A percentile compares a stretch with the other conserved stretches of the same genome.
Conservation (phyloP, 1,284 basidiomycete species). For the Ceratobasidium theobromae region DNA sequence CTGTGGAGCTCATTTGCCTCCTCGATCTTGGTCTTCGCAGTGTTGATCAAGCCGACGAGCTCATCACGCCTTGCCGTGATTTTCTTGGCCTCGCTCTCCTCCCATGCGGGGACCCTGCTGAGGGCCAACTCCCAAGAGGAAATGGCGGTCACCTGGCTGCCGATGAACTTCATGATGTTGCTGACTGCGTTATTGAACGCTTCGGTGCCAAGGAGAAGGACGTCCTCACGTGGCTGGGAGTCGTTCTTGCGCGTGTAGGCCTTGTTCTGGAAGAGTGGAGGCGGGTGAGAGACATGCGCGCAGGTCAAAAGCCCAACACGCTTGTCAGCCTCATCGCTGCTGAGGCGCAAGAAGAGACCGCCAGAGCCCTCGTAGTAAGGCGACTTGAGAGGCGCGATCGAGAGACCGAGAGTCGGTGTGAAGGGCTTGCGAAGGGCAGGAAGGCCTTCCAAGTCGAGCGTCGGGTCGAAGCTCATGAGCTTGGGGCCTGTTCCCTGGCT, state of each 20-base stretch:
- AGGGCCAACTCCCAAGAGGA: slow-evolving; percentile 38
- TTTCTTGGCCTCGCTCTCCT: slow-evolving; percentile 38
- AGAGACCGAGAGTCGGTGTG: slow-evolving; percentile 32
- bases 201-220: slow-evolving; percentile 45
- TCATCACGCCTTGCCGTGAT: slow-evolving; percentile 41
- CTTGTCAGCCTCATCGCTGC: slow-evolving; percentile 40
- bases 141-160: slow-evolving; percentile 39
- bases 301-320: slow-evolving; percentile 43
- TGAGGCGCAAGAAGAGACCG: slow-evolving; percentile 39
- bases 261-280: slow-evolving; percentile 41
- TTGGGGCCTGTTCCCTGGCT: slow-evolving; percentile 25
- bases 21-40: slow-evolving; percentile 29
- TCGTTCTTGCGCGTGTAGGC: slow-evolving; percentile 38
- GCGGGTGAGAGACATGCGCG: slow-evolving; percentile 44
- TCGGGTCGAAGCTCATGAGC: slow-evolving; percentile 30
- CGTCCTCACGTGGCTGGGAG: slow-evolving; percentile 43
- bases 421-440: slow-evolving; percentile 32
- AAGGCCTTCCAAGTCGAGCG: slow-evolving; percentile 19
- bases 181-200: slow-evolving; percentile 42
- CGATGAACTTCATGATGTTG: slow-evolving; percentile 43
- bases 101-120: slow-evolving; percentile 39
- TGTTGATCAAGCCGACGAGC: slow-evolving; percentile 36
- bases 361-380: slow-evolving; percentile 34
- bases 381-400: slow-evolving; percentile 29
- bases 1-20: slow-evolving; percentile 28